Base-by-base conservation (phyloP, 2,329 filamentous ascomycete species). In the Davidsoniella australis region DNA sequence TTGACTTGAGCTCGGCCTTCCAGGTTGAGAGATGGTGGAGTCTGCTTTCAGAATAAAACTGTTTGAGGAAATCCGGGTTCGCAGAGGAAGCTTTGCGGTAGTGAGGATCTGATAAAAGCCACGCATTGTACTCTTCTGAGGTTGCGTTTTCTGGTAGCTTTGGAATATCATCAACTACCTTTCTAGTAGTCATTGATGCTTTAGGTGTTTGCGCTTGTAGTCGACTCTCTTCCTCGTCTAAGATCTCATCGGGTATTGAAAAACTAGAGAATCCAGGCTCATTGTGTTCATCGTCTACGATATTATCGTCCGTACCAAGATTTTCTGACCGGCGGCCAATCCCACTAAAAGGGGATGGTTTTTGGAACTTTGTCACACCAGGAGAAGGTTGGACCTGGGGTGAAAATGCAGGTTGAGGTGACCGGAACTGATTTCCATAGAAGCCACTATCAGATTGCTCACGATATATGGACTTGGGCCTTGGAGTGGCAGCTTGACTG, bases 1-100 rank as follows among this genome's bases (percentile, higher is more conserved):
- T 80, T 0, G 86, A 80, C 63, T 96, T 98, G 3, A 98, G 67
- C 53, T 94, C 85, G 1, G 89, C 84, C 68, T 96, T 98, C 93
- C 91, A 96, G 1, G 85, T 86, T 0, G 89, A 95, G 0, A 98
- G 68, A 60, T 98, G 91, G 63, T 98, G 93, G 17, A 98, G 70
- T 20, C 91, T 81, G 54, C 89, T 96, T 64, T 96, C 88, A 4
- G 86, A 83, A 60, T 96, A 98, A 60, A 85, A 98, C 54, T 96
- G 88, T 55, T 89, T 83, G 1, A 98, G 69, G 54, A 98, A 98
- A 36, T 91, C 80, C 0, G 93, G 91, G 56, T 98, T 93, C 7
- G 87, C 84, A 1, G 87, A 87, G 1, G 88, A 94, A 0, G 87
- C 87, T 59, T 93, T 91, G 52, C 85, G 77, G 57, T 94, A 78